Conservation (phyloP, 352 stramenopile species). For the Globisporangium takayamanum region DNA sequence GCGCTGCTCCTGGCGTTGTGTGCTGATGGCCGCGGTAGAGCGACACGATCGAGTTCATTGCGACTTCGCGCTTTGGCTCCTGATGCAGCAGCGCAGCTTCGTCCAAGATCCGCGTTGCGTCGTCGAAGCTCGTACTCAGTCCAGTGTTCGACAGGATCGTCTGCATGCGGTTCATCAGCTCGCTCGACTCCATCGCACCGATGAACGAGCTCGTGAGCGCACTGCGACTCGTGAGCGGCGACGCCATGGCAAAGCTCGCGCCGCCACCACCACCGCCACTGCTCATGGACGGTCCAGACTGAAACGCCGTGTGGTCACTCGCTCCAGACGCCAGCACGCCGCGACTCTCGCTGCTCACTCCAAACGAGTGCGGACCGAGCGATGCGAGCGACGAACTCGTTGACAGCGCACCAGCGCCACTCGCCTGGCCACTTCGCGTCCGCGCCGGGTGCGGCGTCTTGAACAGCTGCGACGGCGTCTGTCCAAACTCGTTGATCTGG, state of each 20-base stretch:
- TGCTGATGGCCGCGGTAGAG: constrained; percentile 26
- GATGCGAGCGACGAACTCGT: constrained; percentile 1
- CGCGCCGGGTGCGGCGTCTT: constrained; percentile 65
- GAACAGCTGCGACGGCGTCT: constrained; percentile 95
- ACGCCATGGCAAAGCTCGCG: constrained; percentile 11
- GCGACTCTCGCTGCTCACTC: constrained; percentile 2
- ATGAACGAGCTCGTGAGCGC: constrained; percentile 49
- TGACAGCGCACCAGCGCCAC: not conserved
- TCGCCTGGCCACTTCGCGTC: not conserved
- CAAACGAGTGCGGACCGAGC: not conserved
- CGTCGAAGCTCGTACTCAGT: constrained; percentile 16
- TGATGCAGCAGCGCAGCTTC: constrained; percentile 44
- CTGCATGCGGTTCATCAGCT: constrained; percentile 63
- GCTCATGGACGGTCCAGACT: not conserved
- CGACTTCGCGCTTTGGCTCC: constrained; percentile 37
- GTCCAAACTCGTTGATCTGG: constrained; percentile 98
- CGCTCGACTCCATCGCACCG: constrained; percentile 40
- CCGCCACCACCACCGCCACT: not conserved
- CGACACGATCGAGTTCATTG: constrained; percentile 36
- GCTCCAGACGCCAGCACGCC: not conserved
- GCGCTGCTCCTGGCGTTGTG: not conserved
- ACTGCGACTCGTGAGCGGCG: constrained; percentile 20
- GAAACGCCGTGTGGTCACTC: not conserved
- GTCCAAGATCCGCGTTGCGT: constrained; percentile 34
- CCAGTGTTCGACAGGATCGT: constrained; percentile 48